Conservation (phyloP, 2,329 filamentous ascomycete genomes). For the Basipetospora chlamydospora region DNA sequence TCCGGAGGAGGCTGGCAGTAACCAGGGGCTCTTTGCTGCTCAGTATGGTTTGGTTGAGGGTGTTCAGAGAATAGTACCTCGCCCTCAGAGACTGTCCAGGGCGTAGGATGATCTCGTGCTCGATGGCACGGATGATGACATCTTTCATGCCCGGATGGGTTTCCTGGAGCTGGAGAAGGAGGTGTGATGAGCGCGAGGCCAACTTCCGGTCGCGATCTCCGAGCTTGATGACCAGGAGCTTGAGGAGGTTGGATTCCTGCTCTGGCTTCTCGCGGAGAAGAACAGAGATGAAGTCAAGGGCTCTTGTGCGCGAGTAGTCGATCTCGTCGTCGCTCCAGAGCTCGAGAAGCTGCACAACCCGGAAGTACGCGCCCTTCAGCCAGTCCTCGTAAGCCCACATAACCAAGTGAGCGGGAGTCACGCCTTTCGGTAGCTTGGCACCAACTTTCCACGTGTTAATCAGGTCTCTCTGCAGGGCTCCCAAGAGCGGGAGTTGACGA, state of each 20-base stretch:
- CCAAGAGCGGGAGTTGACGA: conserved; percentile 62
- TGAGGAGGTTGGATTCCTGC: conserved; percentile 85
- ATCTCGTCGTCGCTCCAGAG: conserved; percentile 91
- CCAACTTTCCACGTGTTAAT: conserved; percentile 47
- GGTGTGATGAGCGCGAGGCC: conserved; percentile 80
- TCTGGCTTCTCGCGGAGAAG: conserved; percentile 91
- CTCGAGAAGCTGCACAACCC: conserved; percentile 81
- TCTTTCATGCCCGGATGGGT: conserved; percentile 89
- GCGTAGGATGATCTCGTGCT: conserved; percentile 75
- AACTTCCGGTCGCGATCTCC: conserved; percentile 94
- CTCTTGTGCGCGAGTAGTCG: conserved; percentile 76
- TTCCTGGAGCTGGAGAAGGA: conserved; percentile 80
- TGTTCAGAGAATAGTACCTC: conserved; percentile 93
- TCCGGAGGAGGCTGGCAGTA: conserved; percentile 66
- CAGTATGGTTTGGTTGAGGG: conserved; percentile 89
- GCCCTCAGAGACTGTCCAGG: conserved; percentile 78
- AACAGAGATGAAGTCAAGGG: conserved; percentile 83
- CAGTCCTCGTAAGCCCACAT: conserved; percentile 90
- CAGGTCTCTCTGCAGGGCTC: conserved; percentile 49
- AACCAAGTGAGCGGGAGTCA: conserved; percentile 67
- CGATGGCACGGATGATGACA: conserved; percentile 70
- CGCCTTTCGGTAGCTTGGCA: conserved; percentile 56
- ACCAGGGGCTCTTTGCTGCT: conserved; percentile 70
- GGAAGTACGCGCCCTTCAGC: conserved; percentile 88
- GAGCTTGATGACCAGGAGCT: conserved; percentile 88